Evolutionary conservation across 2,329 filamentous ascomycete species (phyloP), one percentile per base, ranked within the genome.

Genomic region (Coniochaeta sp.): DNA sequence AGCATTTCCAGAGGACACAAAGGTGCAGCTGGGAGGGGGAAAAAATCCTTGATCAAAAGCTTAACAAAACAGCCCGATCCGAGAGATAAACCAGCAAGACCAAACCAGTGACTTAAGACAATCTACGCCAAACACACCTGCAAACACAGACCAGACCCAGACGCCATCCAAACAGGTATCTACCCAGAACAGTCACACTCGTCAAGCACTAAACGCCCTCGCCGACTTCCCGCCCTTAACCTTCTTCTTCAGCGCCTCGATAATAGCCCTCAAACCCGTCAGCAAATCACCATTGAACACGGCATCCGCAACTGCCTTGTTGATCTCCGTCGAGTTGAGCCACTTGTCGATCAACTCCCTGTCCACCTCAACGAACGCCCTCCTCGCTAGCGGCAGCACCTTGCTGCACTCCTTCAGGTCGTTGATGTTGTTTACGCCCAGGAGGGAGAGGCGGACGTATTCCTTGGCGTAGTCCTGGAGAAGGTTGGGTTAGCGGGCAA

Each of bases 401-500:
- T 74, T 71, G 9, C 75, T 78, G 69, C 78, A 82, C 56, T 81
- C 78, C 14, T 71, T 76, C 40, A 82, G 64, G 20, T 67, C 62
- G 61, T 81, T 81, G 62, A 82, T 75, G 58, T 80, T 79, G 58
- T 76, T 71, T 12, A 81, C 77, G 3, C 78, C 79, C 10, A 82
- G 71, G 3, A 82, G 64, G 28, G 72, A 77, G 32, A 82, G 66
- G 20, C 77, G 75, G 45, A 79, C 69, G 57, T 81, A 81, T 13
- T 75, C 77, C 31, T 69, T 67, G 2, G 77, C 70, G 51, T 78
- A 82, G 42, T 74, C 76, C 70, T 74, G 33, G 6, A 52, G 47
- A n/a, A n/a, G n/a, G n/a, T n/a, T n/a, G n/a, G n/a, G n/a, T n/a
- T n/a, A n/a, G n/a, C n/a, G n/a, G n/a, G n/a, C n/a, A n/a, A n/a